Percentiles rank a stretch among this genome's conserved stretches.
Evolutionary conservation across 2,329 filamentous ascomycete species (phyloP).

Genomic region (Aspergillus flavus): DNA sequence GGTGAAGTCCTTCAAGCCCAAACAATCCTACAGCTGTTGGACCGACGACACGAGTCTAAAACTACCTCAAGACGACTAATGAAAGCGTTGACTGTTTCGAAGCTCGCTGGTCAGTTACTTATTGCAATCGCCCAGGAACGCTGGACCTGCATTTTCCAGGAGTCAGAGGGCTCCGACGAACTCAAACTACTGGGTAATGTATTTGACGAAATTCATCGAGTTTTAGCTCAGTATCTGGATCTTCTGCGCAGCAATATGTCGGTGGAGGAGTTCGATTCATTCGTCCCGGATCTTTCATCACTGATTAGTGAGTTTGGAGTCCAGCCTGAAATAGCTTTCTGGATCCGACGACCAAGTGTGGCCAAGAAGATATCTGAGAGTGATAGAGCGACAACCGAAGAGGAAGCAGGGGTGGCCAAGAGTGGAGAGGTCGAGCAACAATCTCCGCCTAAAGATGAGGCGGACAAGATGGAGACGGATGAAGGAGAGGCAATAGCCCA

Average conservation of each 20-base stretch:
- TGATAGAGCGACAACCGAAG: conserved; percentile 38
- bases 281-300: conserved; percentile 73
- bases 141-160: conserved; percentile 79
- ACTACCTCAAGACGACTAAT: conserved; percentile 79
- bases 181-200: conserved; percentile 88
- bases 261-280: conserved; percentile 72
- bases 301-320: conserved; percentile 79
- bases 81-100: conserved; percentile 74
- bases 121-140: conserved; percentile 89
- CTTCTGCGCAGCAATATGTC: conserved; percentile 79
- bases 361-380: conserved; percentile 61
- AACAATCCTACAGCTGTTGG: conserved; percentile 76
- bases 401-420: conserved; percentile 20
- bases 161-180: conserved; percentile 67
- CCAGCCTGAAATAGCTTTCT: conserved; percentile 79
- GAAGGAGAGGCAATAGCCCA: conserved; percentile 24
- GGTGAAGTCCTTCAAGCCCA: conserved; percentile 77
- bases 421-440: conserved; percentile 27
- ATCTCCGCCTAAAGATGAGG: conserved; percentile 16
- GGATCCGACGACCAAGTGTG: conserved; percentile 76
- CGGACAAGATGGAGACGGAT: conserved; percentile 38
- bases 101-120: conserved; percentile 79
- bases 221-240: conserved; percentile 86
- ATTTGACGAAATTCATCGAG: conserved; percentile 85
- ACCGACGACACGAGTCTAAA: conserved; percentile 76